Evolutionary conservation across 192 early-diverging fungal genomes (phyloP).

Genomic region (Backusella circina): DNA sequence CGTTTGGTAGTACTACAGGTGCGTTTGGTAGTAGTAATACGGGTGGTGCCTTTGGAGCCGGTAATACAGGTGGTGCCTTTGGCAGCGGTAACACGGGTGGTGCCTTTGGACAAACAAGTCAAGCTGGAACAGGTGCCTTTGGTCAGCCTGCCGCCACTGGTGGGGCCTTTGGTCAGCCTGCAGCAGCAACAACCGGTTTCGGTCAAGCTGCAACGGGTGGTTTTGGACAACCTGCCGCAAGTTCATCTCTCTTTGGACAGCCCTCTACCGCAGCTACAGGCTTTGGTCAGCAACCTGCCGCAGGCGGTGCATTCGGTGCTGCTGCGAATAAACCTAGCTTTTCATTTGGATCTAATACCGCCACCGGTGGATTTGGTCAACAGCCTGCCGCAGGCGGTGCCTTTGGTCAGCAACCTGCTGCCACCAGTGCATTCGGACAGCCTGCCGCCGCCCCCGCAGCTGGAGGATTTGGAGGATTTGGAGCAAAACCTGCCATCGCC

Average conservation of each 20-base stretch:
- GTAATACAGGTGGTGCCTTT: slow-evolving; percentile 25
- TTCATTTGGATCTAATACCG: background rate
- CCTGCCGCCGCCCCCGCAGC: slow-evolving; percentile 31
- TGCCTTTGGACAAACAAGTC: slow-evolving; percentile 7
- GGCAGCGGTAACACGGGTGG: slow-evolving; percentile 23
- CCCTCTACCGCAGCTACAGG: slow-evolving; percentile 4
- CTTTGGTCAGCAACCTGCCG: slow-evolving; percentile 10
- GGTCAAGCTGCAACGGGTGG: background rate
- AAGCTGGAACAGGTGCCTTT: slow-evolving; percentile 9
- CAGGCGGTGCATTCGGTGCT: slow-evolving; percentile 12
- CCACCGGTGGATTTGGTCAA: background rate
- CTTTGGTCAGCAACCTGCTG: slow-evolving; percentile 16
- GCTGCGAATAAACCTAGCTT: background rate
- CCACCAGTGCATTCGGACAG: slow-evolving; percentile 18
- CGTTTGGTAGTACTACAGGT: slow-evolving; percentile 55
- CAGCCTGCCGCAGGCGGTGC: background rate
- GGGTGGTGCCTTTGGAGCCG: slow-evolving; percentile 25
- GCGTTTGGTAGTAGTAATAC: slow-evolving; percentile 29
- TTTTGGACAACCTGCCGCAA: slow-evolving; percentile 27
- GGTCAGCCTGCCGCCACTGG: slow-evolving; percentile 27
- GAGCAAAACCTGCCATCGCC: background rate
- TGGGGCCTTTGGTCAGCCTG: slow-evolving; percentile 24
- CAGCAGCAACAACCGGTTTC: slow-evolving; percentile 8
- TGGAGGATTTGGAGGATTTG: background rate
- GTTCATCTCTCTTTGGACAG: slow-evolving; percentile 21